Evolutionary conservation across 805 yeast genomes (phyloP).

Genomic region (Cyberlindnera maclurae): DNA sequence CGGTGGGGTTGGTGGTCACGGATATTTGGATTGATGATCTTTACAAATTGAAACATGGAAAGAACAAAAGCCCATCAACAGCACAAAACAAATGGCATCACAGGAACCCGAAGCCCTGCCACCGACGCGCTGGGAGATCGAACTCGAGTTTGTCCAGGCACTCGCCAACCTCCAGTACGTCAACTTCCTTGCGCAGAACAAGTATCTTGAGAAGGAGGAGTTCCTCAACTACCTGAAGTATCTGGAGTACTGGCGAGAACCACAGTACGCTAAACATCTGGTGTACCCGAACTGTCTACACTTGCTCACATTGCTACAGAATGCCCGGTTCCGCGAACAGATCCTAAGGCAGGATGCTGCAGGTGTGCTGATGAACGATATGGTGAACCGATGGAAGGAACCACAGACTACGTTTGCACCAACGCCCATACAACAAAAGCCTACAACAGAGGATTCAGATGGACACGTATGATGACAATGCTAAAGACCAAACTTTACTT

Average conservation of each 20-base stretch:
- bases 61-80: too few relatives aligned
- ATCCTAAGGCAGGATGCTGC: conserved; percentile 52
- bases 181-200: conserved; percentile 79
- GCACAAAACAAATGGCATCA: too few relatives aligned
- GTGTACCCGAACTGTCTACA: conserved; percentile 88
- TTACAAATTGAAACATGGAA: too few relatives aligned
- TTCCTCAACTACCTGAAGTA: conserved; percentile 74
- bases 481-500: conserved; percentile 14
- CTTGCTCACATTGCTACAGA: conserved; percentile 46
- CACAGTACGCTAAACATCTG: conserved; percentile 59
- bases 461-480: conserved; percentile 1
- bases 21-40: too few relatives aligned
- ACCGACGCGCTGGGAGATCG: conserved; percentile 87
- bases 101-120: conserved; percentile 25
- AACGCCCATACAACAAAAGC: conserved; percentile 14
- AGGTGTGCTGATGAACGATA: conserved; percentile 59
- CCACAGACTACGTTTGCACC: conserved; percentile 23
- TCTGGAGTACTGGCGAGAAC: conserved; percentile 78
- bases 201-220: conserved; percentile 60
- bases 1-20: too few relatives aligned
- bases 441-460: background rate
- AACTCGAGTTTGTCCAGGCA: conserved; percentile 90
- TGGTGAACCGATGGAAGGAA: conserved; percentile 60
- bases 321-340: conserved; percentile 44
- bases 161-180: conserved; percentile 85